These are phyloP conservation scores for Nyssa sinensis DNA, from an alignment of 148 eudicot species.

Conservation along the genomic window DNA sequence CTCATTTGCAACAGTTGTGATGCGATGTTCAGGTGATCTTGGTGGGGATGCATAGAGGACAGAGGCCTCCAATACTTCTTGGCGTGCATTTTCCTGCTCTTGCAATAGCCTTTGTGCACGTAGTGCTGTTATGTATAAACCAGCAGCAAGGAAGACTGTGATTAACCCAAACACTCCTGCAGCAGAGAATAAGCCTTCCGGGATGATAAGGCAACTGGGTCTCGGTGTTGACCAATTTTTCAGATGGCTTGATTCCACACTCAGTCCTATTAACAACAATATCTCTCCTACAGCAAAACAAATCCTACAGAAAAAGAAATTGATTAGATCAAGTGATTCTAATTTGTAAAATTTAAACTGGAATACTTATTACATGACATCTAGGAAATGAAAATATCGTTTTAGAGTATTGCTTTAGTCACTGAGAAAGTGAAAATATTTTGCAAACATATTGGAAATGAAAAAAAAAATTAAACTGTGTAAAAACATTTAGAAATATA, in stretches of 20 bases:
- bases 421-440: too few relatives aligned
- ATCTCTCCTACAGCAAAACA: conserved; percentile 77
- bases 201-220: conserved; percentile 49
- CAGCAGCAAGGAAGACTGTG: conserved; percentile 67
- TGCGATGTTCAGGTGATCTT: conserved; percentile 33
- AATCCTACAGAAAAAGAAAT: conserved; percentile 34
- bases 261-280: conserved; percentile 67
- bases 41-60: conserved; percentile 60
- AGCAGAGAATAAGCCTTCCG: conserved; percentile 61
- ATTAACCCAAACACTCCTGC: conserved; percentile 69
- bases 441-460: too few relatives aligned
- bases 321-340: too few relatives aligned
- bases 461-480: too few relatives aligned
- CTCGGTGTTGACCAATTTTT: conserved; percentile 57
- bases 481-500: too few relatives aligned
- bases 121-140: conserved; percentile 59
- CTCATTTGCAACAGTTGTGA: conserved; percentile 21
- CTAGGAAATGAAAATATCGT: too few relatives aligned
- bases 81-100: conserved; percentile 44
- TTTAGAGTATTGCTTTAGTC: too few relatives aligned
- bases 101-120: conserved; percentile 48
- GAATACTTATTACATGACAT: too few relatives aligned
- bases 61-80: conserved; percentile 48
- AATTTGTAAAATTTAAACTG: too few relatives aligned
- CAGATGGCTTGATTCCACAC: conserved; percentile 89